phyloP scores from a whole-genome alignment of 345 rosid genomes.

The Ceriops tagal region DNA sequence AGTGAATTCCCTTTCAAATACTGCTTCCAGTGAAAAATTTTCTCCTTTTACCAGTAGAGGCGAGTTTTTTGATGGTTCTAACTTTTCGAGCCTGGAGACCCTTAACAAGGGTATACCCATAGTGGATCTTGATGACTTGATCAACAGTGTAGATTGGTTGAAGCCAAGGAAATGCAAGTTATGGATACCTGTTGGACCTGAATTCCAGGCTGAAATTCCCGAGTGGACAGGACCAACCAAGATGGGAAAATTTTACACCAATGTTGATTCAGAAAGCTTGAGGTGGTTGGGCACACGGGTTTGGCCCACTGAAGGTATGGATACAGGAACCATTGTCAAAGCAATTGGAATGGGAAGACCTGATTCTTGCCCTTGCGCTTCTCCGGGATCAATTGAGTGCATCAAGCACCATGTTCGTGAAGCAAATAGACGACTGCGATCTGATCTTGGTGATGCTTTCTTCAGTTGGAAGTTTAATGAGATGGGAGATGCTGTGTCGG shows the following conservation, averaged over 20 bases:
- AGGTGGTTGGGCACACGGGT: constrained; percentile 42
- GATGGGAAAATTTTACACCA: constrained; percentile 21
- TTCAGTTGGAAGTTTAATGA: constrained; percentile 39
- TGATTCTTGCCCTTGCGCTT: constrained; percentile 34
- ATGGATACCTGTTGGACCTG: constrained; percentile 39
- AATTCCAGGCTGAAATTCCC: constrained; percentile 48
- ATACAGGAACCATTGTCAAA: constrained; percentile 13
- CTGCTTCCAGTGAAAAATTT: too few relatives aligned
- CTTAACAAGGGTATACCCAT: too few relatives aligned
- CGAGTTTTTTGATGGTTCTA: too few relatives aligned
- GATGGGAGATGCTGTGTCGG: constrained; percentile 38
- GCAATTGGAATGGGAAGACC: constrained; percentile 36
- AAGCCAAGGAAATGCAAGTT: too few relatives aligned
- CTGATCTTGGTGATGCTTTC: constrained; percentile 36
- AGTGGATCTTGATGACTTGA: too few relatives aligned
- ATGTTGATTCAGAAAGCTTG: constrained; percentile 26
- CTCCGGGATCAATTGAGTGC: constrained; percentile 31
- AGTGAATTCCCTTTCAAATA: too few relatives aligned
- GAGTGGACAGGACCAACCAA: constrained; percentile 33
- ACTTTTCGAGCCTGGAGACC: too few relatives aligned
- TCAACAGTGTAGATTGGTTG: too few relatives aligned
- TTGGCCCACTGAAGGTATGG: constrained; percentile 38
- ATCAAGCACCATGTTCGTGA: constrained; percentile 29
- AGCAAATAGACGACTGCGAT: constrained; percentile 24
- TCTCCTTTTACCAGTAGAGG: too few relatives aligned